These are phyloP conservation scores for Piromyces sp. DNA, from an alignment of 192 early-diverging fungal species.

Conservation along the genomic window DNA sequence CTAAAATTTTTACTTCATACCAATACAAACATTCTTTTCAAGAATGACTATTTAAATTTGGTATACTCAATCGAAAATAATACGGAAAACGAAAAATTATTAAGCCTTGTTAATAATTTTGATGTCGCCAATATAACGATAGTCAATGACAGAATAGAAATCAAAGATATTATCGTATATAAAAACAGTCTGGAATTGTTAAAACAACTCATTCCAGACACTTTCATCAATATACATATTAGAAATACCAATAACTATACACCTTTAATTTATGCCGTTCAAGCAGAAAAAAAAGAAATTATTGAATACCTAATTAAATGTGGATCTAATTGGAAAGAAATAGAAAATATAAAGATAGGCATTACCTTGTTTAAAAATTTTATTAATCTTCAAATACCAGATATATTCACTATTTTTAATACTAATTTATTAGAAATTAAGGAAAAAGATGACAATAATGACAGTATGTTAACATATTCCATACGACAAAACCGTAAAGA, in stretches of 20 bases:
- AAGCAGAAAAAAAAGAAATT: not conserved
- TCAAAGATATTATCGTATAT: not conserved
- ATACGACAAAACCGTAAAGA: not conserved
- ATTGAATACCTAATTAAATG: not conserved
- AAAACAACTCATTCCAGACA: not conserved
- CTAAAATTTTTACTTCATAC: not conserved
- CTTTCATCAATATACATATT: not conserved
- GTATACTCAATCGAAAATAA: too few species aligned
- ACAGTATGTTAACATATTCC: not conserved
- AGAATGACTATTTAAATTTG: not conserved
- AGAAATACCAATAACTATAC: not conserved
- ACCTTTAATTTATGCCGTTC: not conserved
- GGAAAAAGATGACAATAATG: not conserved
- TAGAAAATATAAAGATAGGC: not conserved
- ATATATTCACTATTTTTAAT: not conserved
- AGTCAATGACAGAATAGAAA: not conserved
- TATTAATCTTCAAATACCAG: not conserved
- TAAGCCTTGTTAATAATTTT: too few species aligned
- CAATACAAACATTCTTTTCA: not conserved
- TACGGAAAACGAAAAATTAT: too few species aligned
- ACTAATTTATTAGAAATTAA: not conserved
- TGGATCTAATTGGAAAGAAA: not conserved
- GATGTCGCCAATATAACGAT: too few species aligned
- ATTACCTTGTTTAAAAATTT: not conserved
- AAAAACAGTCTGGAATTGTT: not conserved